These are phyloP conservation scores for Haplosporangium sp. DNA, from an alignment of 371 early-diverging fungal genomes.

Conservation along the genomic window DNA sequence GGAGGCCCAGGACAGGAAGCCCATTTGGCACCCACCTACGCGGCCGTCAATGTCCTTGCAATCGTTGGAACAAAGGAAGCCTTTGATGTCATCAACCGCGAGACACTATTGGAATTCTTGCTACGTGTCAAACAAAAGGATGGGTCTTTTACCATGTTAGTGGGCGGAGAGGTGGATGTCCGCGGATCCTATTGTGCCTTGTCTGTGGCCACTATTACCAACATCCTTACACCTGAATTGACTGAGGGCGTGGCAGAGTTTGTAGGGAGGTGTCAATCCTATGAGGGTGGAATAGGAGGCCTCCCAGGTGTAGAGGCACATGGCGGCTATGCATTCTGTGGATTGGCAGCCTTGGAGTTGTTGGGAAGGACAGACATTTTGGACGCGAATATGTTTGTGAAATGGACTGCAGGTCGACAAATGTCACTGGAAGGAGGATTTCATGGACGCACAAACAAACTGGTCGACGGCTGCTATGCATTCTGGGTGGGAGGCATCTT, in stretches of 20 bases:
- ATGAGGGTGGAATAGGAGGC: slow-evolving; percentile 95
- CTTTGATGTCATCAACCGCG: slow-evolving; percentile 74
- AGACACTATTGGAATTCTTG: slow-evolving; percentile 77
- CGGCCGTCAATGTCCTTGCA: slow-evolving; percentile 82
- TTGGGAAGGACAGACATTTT: slow-evolving; percentile 72
- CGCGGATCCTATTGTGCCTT: slow-evolving; percentile 94
- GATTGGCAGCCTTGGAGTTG: slow-evolving; percentile 88
- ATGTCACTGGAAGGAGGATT: slow-evolving; percentile 96
- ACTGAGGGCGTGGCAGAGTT: slow-evolving; percentile 76
- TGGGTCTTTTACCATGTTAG: slow-evolving; percentile 93
- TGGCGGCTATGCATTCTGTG: slow-evolving; percentile 98
- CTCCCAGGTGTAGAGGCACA: slow-evolving; percentile 95
- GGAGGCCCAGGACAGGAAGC: slow-evolving; percentile 86
- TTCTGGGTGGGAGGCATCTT: slow-evolving; percentile 96
- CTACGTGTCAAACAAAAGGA: slow-evolving; percentile 86
- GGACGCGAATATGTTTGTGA: slow-evolving; percentile 70
- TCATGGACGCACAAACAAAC: slow-evolving; percentile 96
- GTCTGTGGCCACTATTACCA: slow-evolving; percentile 79
- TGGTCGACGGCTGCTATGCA: slow-evolving; percentile 98
- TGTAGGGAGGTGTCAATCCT: slow-evolving; percentile 88
- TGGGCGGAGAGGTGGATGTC: slow-evolving; percentile 95
- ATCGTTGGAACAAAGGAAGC: slow-evolving; percentile 79
- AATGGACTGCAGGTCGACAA: slow-evolving; percentile 86
- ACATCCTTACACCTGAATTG: slow-evolving; percentile 85
- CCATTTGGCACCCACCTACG: slow-evolving; percentile 90